These are phyloP conservation scores for Sanghuangporus sanghuang DNA, from an alignment of 1,284 basidiomycete genomes.

Conservation along the genomic window DNA sequence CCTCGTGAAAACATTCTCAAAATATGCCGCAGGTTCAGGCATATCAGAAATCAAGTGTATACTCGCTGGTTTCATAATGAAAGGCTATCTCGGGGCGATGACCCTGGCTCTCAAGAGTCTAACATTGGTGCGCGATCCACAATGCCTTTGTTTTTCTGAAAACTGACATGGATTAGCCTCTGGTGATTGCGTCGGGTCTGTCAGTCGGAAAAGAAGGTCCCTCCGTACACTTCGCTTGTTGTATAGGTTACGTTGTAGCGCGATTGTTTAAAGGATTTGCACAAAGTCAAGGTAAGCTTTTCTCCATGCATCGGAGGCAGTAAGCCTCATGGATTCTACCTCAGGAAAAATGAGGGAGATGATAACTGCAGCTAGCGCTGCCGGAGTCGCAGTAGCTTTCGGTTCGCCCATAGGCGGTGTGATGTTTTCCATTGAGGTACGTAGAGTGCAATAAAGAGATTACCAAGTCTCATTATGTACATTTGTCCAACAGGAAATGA, in stretches of 20 bases:
- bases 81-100: conserved; percentile 86
- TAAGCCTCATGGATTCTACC: conserved; percentile 8
- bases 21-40: conserved; percentile 95
- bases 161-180: conserved; percentile 54
- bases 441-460: neutral
- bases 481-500: conserved; percentile 80
- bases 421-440: conserved; percentile 82
- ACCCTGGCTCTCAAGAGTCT: conserved; percentile 92
- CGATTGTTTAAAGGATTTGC: conserved; percentile 79
- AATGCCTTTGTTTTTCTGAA: neutral
- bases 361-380: conserved; percentile 91
- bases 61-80: conserved; percentile 94
- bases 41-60: conserved; percentile 99
- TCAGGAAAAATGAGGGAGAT: conserved; percentile 94
- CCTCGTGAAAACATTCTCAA: conserved; percentile 85
- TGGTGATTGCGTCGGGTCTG: conserved; percentile 96
- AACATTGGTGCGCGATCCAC: conserved; percentile 66
- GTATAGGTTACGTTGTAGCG: conserved; percentile 86
- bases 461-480: neutral
- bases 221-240: conserved; percentile 95
- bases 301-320: neutral
- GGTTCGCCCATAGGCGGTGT: conserved; percentile 96
- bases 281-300: conserved; percentile 73
- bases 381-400: conserved; percentile 87
- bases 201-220: conserved; percentile 99